Conservation (phyloP, 2,329 filamentous ascomycete genomes). For the Alternaria panax region DNA sequence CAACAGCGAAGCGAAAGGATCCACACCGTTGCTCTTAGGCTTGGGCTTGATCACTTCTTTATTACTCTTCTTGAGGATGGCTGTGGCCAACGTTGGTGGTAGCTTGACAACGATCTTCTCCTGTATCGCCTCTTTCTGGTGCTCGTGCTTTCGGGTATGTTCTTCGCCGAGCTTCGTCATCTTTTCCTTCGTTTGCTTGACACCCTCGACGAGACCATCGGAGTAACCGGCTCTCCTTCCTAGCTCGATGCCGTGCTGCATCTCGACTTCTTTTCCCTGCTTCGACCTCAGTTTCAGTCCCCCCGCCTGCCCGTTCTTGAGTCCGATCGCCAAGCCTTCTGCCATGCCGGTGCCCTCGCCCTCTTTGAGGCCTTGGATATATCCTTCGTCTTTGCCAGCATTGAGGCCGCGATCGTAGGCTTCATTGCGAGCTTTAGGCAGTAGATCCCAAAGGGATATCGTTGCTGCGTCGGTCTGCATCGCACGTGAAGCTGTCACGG, state of each 20-base stretch:
- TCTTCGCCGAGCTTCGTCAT: background rate
- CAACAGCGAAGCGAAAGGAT: slow-evolving; percentile 9
- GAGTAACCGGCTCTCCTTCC: background rate
- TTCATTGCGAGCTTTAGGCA: slow-evolving; percentile 4
- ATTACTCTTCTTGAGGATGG: background rate
- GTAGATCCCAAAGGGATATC: slow-evolving; percentile 1
- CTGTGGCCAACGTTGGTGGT: background rate
- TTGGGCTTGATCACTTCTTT: background rate
- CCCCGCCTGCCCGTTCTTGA: background rate
- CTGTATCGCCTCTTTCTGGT: background rate
- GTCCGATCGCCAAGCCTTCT: background rate
- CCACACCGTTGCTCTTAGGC: background rate
- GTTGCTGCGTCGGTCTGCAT: slow-evolving; percentile 8
- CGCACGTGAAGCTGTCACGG: background rate
- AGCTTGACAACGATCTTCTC: background rate
- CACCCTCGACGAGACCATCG: background rate
- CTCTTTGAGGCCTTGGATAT: background rate
- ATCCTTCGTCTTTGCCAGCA: background rate
- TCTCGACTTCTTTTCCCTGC: background rate
- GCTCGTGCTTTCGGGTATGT: background rate
- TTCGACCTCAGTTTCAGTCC: background rate
- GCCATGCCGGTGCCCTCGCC: background rate
- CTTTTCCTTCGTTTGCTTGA: background rate
- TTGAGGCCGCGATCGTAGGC: slow-evolving; percentile 3
- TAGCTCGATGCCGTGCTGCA: background rate